These are phyloP conservation scores for Pleurotus sapidus DNA, from an alignment of 768 basidiomycete genomes.

Conservation along the genomic window DNA sequence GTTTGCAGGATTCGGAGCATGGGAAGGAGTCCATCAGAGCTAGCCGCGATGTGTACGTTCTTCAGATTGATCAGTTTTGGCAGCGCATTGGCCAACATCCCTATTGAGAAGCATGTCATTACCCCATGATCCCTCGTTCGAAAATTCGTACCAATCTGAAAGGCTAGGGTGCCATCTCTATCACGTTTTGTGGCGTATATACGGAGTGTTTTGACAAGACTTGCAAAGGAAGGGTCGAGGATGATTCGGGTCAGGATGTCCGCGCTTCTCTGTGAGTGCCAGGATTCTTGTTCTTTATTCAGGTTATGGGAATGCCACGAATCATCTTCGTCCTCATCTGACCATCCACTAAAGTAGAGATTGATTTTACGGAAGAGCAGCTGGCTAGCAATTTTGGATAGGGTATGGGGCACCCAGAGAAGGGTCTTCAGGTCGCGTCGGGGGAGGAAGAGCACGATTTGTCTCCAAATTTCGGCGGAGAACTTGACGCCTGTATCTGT, in stretches of 20 bases:
- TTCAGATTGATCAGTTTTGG: constrained; percentile 59
- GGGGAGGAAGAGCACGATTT: constrained; percentile 61
- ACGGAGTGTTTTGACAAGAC: constrained; percentile 52
- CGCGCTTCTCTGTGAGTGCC: constrained; percentile 63
- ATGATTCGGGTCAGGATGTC: constrained; percentile 70
- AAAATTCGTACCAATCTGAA: constrained; percentile 53
- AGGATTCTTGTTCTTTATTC: constrained; percentile 36
- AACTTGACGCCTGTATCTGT: constrained; percentile 47
- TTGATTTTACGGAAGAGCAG: constrained; percentile 63
- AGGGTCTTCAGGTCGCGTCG: constrained; percentile 63
- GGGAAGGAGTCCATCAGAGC: constrained; percentile 47
- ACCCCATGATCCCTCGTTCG: neutral
- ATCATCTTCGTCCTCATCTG: constrained; percentile 24
- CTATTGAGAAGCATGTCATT: constrained; percentile 23
- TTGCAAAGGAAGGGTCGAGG: constrained; percentile 55
- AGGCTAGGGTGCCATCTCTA: constrained; percentile 49
- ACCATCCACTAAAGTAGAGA: constrained; percentile 46
- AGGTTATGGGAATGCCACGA: constrained; percentile 12
- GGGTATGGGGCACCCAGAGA: constrained; percentile 59
- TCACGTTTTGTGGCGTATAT: constrained; percentile 54
- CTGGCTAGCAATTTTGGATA: constrained; percentile 69
- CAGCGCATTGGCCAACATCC: constrained; percentile 68
- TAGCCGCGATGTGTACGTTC: constrained; percentile 60
- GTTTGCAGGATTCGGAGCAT: constrained; percentile 52
- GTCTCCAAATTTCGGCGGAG: constrained; percentile 70